Conservation (phyloP, 2,329 filamentous ascomycete species). For the Alternaria alternata region DNA sequence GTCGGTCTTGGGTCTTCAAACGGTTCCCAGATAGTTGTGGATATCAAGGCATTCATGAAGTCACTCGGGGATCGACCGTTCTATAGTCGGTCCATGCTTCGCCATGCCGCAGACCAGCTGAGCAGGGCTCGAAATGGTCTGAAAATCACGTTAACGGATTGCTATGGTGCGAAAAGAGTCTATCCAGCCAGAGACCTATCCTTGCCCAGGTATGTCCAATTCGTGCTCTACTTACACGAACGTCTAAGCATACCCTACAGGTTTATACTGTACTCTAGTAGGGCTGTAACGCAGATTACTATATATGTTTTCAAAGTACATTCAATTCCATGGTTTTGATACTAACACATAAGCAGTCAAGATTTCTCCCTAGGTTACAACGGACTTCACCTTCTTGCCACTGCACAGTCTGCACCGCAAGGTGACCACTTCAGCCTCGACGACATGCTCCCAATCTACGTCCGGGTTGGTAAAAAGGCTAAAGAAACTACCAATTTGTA, state of each 20-base stretch:
- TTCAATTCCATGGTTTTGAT: neutral
- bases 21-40: no score
- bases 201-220: neutral
- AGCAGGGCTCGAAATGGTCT: neutral
- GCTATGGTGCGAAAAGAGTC: neutral
- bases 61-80: no score
- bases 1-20: no score
- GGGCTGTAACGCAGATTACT: neutral
- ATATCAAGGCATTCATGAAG: no score
- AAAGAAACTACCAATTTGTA: neutral
- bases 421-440: neutral
- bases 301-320: neutral
- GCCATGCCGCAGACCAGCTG: neutral
- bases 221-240: neutral
- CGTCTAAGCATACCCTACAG: neutral
- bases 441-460: neutral
- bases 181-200: neutral
- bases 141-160: neutral
- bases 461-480: neutral
- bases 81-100: neutral
- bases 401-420: neutral
- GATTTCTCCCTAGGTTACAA: neutral
- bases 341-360: neutral
- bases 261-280: neutral
- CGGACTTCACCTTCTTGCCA: neutral